These are phyloP conservation scores for Eutypella sp. DNA, from an alignment of 2,329 filamentous ascomycete genomes.

Conservation along the genomic window DNA sequence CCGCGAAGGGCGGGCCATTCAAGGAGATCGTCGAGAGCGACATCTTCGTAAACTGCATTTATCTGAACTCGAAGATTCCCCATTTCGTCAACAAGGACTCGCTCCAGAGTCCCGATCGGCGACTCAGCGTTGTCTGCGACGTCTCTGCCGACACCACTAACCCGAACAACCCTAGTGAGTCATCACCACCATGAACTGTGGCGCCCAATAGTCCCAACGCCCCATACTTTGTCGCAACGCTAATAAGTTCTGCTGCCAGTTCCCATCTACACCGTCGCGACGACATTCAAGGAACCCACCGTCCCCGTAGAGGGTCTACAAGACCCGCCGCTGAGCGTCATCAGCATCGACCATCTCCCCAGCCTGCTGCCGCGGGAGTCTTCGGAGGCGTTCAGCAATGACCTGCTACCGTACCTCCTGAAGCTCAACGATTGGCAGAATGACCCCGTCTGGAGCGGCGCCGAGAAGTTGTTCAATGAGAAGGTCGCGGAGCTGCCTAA, in stretches of 20 bases:
- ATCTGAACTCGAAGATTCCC: conserved; percentile 72
- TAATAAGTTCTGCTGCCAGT: conserved; percentile 34
- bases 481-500: conserved; percentile 69
- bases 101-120: conserved; percentile 63
- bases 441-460: conserved; percentile 75
- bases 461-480: conserved; percentile 77
- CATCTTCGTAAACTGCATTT: conserved; percentile 86
- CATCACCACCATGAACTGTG: conserved; percentile 4
- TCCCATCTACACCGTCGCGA: conserved; percentile 79
- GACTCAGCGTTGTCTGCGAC: conserved; percentile 75
- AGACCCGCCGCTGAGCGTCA: conserved; percentile 65
- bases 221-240: background rate
- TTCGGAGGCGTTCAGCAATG: conserved; percentile 76
- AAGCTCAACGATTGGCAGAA: conserved; percentile 70
- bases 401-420: conserved; percentile 72
- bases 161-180: conserved; percentile 51
- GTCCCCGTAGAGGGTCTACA: conserved; percentile 63
- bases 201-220: too few relatives aligned
- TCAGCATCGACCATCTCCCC: conserved; percentile 83
- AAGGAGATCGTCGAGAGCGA: conserved; percentile 52
- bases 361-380: conserved; percentile 81
- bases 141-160: conserved; percentile 72
- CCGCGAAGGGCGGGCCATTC: conserved; percentile 5
- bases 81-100: conserved; percentile 72
- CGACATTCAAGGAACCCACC: conserved; percentile 84